phyloP scores from a whole-genome alignment of 768 basidiomycete species.

The Clitopilus hobsonii region DNA sequence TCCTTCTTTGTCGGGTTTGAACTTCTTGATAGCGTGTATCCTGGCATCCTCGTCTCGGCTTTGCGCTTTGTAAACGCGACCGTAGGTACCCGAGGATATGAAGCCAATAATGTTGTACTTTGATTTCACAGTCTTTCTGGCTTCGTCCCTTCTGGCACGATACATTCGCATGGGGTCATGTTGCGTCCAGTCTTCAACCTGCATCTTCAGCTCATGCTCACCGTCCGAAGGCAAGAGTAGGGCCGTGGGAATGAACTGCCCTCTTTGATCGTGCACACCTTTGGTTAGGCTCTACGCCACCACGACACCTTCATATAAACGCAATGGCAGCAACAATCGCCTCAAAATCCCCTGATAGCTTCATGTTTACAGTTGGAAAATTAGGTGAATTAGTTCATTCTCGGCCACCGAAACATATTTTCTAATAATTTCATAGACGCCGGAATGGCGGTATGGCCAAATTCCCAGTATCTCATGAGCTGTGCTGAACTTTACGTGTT shows the following conservation, averaged over 20 bases:
- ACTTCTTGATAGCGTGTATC: constrained; percentile 97
- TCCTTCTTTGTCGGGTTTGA: constrained; percentile 99
- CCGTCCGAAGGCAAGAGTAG: background rate
- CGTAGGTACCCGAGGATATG: constrained; percentile 97
- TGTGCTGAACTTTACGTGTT: constrained; percentile 2
- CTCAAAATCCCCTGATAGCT: constrained; percentile 51
- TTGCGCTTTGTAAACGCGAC: constrained; percentile 96
- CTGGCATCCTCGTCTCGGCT: constrained; percentile 63
- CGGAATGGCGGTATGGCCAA: constrained; percentile 76
- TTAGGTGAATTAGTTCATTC: constrained; percentile 56
- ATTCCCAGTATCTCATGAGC: background rate
- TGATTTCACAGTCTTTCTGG: constrained; percentile 61
- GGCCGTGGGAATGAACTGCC: background rate
- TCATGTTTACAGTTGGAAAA: constrained; percentile 93
- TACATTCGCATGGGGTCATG: constrained; percentile 86
- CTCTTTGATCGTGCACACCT: constrained; percentile 2
- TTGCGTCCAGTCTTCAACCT: constrained; percentile 36
- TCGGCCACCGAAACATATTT: constrained; percentile 2
- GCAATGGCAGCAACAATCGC: constrained; percentile 8
- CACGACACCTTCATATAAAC: background rate
- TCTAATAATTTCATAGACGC: constrained; percentile 52
- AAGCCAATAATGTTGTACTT: constrained; percentile 94
- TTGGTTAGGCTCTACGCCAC: background rate
- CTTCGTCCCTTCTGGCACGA: constrained; percentile 70
- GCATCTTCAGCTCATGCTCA: constrained; percentile 5